Evolutionary conservation across 2,329 filamentous ascomycete species (phyloP).

Genomic region (Ascochyta viciae-villosae): DNA sequence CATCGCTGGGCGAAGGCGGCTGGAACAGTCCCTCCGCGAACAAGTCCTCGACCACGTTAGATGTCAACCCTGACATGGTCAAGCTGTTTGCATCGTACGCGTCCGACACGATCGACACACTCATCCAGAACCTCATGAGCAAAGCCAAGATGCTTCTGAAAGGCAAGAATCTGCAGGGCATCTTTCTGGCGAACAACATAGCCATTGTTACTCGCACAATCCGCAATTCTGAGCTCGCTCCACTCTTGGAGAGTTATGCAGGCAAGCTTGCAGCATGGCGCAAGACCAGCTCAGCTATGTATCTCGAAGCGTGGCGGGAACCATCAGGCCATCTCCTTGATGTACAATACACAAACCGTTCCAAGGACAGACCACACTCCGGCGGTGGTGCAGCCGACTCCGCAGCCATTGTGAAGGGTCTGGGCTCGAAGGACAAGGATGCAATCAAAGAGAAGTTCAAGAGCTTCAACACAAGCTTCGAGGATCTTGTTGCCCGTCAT

Average conservation of each 20-base stretch:
- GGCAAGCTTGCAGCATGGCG: constrained; percentile 82
- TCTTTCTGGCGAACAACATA: constrained; percentile 90
- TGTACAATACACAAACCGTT: constrained; percentile 85
- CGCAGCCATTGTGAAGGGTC: constrained; percentile 79
- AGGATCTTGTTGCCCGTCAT: constrained; percentile 84
- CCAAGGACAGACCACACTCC: constrained; percentile 67
- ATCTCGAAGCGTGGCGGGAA: constrained; percentile 88
- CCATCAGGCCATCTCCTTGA: constrained; percentile 84
- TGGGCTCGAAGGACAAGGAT: constrained; percentile 92
- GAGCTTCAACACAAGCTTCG: constrained; percentile 87
- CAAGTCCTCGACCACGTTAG: constrained; percentile 71
- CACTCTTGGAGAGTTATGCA: constrained; percentile 68
- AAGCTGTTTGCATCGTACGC: constrained; percentile 91
- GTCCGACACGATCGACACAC: constrained; percentile 82
- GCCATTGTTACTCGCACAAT: constrained; percentile 86
- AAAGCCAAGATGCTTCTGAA: constrained; percentile 78
- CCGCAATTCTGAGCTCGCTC: constrained; percentile 76
- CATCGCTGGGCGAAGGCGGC: constrained; percentile 89
- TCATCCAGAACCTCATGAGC: constrained; percentile 76
- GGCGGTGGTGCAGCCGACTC: constrained; percentile 70
- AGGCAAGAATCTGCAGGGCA: constrained; percentile 76
- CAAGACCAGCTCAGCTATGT: constrained; percentile 82
- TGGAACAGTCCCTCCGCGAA: constrained; percentile 68
- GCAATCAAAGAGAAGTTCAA: constrained; percentile 96
- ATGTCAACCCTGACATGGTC: constrained; percentile 86